These are phyloP conservation scores for Penicillium corylophilum DNA, from an alignment of 2,329 filamentous ascomycete genomes.

Conservation along the genomic window DNA sequence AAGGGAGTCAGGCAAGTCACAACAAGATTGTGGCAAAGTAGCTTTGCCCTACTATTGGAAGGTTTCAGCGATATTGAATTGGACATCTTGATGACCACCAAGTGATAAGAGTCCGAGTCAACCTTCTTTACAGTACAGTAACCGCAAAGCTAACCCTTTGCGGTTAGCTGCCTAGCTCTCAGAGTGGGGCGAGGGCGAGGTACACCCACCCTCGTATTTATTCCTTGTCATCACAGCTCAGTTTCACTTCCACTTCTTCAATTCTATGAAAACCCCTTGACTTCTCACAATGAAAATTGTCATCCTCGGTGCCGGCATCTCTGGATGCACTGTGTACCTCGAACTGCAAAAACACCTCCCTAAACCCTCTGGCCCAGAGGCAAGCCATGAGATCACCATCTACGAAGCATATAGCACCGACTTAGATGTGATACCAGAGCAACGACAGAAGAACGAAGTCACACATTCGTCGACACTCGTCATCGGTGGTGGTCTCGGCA, in stretches of 20 bases:
- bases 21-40: neutral
- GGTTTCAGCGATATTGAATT: neutral
- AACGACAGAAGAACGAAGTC: constrained; percentile 13
- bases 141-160: neutral
- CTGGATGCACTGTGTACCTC: constrained; percentile 42
- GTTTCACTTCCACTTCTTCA: neutral
- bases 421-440: constrained; percentile 20
- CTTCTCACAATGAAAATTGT: constrained; percentile 40
- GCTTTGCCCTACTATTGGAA: too few relatives aligned
- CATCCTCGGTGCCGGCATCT: constrained; percentile 46
- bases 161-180: neutral
- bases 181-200: neutral
- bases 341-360: constrained; percentile 43
- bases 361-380: constrained; percentile 5
- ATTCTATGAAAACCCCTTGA: too few relatives aligned
- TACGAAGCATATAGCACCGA: constrained; percentile 43
- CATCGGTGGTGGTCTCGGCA: constrained; percentile 40
- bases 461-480: constrained; percentile 36
- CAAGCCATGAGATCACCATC: constrained; percentile 36
- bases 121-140: neutral
- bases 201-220: neutral
- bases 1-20: neutral
- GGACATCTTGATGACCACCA: neutral
- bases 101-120: neutral
- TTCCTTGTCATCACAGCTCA: neutral